phyloP scores from a whole-genome alignment of 257 asterid genomes.

The Verbascum thapsus region DNA sequence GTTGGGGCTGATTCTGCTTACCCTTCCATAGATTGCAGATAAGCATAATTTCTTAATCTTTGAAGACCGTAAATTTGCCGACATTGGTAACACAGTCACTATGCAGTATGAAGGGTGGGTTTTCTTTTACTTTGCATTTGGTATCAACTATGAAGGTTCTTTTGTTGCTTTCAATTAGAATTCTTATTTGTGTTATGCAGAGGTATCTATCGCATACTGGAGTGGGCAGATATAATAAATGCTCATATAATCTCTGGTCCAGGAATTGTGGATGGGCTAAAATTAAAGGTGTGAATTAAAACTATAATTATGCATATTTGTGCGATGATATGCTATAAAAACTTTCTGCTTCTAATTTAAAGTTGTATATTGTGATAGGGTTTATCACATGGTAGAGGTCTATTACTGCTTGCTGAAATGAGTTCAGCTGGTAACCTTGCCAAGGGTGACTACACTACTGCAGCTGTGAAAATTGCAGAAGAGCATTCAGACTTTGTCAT shows the following conservation, averaged over 20 bases:
- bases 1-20: conserved; percentile 30
- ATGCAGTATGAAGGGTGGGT: conserved; percentile 96
- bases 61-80: conserved; percentile 97
- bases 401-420: conserved; percentile 95
- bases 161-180: conserved; percentile 27
- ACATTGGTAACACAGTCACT: conserved; percentile 96
- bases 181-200: conserved; percentile 50
- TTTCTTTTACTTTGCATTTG: conserved; percentile 24
- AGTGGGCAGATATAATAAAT: conserved; percentile 95
- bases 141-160: not conserved
- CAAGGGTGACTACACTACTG: conserved; percentile 87
- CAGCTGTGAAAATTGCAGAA: conserved; percentile 89
- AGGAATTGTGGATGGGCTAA: conserved; percentile 94
- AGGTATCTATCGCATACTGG: conserved; percentile 79
- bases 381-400: conserved; percentile 79
- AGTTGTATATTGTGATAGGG: conserved; percentile 52
- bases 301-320: not conserved
- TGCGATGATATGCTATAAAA: not conserved
- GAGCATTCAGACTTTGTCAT: conserved; percentile 92
- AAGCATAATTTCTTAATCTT: conserved; percentile 86
- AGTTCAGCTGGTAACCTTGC: conserved; percentile 96
- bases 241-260: conserved; percentile 99
- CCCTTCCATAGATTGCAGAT: conserved; percentile 74
- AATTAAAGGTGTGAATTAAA: conserved; percentile 63
- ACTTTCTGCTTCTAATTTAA: conserved; percentile 27